Conservation (phyloP, 192 early-diverging fungal species). For the Oehlia diaphana region DNA sequence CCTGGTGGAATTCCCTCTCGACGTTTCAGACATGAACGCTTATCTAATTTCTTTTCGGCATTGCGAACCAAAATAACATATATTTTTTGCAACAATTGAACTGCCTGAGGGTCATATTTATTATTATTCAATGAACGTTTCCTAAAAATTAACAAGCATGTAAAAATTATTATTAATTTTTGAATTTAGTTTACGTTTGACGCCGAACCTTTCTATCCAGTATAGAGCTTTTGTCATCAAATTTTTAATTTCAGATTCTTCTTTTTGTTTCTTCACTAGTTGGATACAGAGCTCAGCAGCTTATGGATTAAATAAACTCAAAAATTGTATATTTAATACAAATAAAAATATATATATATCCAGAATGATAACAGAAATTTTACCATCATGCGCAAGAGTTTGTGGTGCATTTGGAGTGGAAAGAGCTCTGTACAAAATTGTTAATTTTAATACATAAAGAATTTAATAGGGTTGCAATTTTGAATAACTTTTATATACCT, state of each 20-base stretch:
- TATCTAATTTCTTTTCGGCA: conserved; percentile 5
- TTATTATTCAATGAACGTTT: background rate
- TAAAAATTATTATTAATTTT: background rate
- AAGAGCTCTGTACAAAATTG: background rate
- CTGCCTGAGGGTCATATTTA: conserved; percentile 1
- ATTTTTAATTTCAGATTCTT: conserved; percentile 10
- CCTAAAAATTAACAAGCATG: background rate
- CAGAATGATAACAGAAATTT: background rate
- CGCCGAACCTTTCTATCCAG: background rate
- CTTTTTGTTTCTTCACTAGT: background rate
- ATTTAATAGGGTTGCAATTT: background rate
- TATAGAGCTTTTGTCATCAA: background rate
- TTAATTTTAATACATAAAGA: background rate
- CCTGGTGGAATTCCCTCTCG: background rate
- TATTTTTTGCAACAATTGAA: background rate
- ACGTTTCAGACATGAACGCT: conserved; percentile 1
- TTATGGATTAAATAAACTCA: background rate
- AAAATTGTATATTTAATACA: background rate
- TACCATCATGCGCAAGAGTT: conserved; percentile 1
- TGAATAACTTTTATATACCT: background rate
- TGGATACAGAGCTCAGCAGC: conserved; percentile 11
- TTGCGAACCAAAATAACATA: background rate
- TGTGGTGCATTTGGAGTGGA: background rate
- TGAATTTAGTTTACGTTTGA: background rate
- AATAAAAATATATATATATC: background rate